Conservation (phyloP, 2,329 filamentous ascomycete species). For the Leptographium radiaticola region DNA sequence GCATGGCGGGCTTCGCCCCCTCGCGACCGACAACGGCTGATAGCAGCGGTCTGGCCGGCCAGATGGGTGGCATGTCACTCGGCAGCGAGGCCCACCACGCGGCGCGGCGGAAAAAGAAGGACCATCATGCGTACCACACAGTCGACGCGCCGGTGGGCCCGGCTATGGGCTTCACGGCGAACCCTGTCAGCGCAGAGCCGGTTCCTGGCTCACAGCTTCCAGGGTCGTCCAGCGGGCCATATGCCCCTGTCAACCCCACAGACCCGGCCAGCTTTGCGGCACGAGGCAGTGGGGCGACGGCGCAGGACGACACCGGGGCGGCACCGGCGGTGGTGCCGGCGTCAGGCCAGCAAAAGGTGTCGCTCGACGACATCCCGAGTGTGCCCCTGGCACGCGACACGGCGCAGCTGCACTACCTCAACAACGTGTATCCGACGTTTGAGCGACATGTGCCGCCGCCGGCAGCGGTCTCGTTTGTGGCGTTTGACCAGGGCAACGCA, state of each 20-base stretch:
- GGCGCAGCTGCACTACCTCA: constrained; percentile 71
- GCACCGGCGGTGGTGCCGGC: constrained; percentile 38
- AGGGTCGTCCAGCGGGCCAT: constrained; percentile 39
- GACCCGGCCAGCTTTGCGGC: constrained; percentile 33
- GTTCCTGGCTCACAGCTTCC: constrained; percentile 45
- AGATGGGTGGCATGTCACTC: constrained; percentile 68
- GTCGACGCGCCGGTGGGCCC: constrained; percentile 60
- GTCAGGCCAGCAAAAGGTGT: constrained; percentile 61
- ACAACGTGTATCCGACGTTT: constrained; percentile 86
- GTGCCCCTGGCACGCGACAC: constrained; percentile 74
- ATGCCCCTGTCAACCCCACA: constrained; percentile 28
- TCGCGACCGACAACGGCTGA: constrained; percentile 24
- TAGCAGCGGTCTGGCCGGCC: constrained; percentile 41
- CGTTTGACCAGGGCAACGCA: constrained; percentile 92
- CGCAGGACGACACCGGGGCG: constrained; percentile 15
- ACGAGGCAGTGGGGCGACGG: constrained; percentile 18
- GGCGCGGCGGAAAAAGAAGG: constrained; percentile 73
- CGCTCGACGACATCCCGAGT: constrained; percentile 86
- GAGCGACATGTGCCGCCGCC: constrained; percentile 87
- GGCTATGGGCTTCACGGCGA: constrained; percentile 36
- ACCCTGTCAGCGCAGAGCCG: constrained; percentile 26
- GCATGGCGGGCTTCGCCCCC: constrained; percentile 7
- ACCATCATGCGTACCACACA: constrained; percentile 82
- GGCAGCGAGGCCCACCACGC: constrained; percentile 37
- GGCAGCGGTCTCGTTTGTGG: constrained; percentile 75